phyloP scores from a whole-genome alignment of 2,329 filamentous ascomycete species.

The Fusarium udum region DNA sequence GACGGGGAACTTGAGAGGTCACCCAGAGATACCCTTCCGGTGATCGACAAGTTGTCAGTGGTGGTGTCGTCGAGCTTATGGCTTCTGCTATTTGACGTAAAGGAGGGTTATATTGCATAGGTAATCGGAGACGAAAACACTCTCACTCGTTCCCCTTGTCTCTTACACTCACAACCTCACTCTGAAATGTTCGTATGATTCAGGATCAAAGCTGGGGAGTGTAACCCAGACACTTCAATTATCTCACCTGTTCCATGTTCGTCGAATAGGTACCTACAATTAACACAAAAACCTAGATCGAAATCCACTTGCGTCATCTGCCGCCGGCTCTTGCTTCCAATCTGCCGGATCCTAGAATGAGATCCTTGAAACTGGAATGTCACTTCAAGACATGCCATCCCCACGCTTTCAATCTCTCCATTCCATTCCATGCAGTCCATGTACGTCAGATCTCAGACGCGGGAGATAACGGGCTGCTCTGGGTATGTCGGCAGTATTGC shows the following conservation, averaged over 20 bases:
- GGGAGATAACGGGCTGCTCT: conserved; percentile 14
- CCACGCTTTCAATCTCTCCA: conserved; percentile 18
- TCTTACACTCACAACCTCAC: not conserved
- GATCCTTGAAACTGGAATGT: conserved; percentile 15
- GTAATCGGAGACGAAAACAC: not conserved
- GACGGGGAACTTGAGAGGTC: not conserved
- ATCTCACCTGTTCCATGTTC: not conserved
- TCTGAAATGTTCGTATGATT: not conserved
- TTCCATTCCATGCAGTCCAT: not conserved
- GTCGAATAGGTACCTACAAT: not conserved
- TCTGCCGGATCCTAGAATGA: conserved; percentile 7
- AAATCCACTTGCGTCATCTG: conserved; percentile 8
- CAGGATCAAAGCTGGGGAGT: not conserved
- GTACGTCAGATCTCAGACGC: conserved; percentile 1
- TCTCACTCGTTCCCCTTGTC: not conserved
- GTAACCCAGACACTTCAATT: not conserved
- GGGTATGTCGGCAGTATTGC: conserved; percentile 7
- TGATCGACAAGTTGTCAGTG: conserved; percentile 17
- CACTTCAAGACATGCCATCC: conserved; percentile 17
- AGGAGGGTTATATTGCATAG: not conserved
- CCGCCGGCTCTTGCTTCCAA: not conserved
- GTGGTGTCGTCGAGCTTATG: not conserved
- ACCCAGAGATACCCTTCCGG: not conserved
- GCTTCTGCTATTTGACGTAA: conserved; percentile 2
- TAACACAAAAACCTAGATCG: not conserved